Evolutionary conservation across 2,329 filamentous ascomycete genomes (phyloP).

Genomic region (Aspergillus cejpii): DNA sequence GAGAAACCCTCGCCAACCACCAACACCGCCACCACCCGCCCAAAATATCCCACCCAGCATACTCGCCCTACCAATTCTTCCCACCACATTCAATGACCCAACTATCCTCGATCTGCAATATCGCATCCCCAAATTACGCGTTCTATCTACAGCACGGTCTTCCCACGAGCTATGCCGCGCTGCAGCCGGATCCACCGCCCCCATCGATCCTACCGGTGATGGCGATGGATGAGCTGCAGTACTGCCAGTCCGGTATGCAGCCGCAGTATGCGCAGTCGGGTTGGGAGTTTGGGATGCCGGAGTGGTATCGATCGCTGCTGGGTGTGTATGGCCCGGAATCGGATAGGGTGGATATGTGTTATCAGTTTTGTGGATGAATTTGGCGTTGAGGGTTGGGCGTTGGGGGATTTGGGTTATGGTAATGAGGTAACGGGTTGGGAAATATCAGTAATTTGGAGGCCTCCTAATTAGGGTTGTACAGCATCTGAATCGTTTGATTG

Average conservation of each 20-base stretch:
- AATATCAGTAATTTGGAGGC: no score
- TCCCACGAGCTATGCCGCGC: not conserved
- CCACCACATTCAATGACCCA: not conserved
- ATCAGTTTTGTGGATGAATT: not conserved
- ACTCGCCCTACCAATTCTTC: not conserved
- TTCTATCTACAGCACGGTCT: not conserved
- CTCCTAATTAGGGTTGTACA: no score
- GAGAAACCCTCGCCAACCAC: slow-evolving; percentile 38
- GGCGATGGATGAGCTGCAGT: not conserved
- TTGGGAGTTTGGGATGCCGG: not conserved
- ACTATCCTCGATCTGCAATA: not conserved
- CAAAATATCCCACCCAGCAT: slow-evolving; percentile 23
- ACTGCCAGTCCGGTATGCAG: not conserved
- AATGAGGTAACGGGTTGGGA: no score
- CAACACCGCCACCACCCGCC: slow-evolving; percentile 35
- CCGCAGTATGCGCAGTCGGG: not conserved
- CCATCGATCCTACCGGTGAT: not conserved
- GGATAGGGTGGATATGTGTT: not conserved
- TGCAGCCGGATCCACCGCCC: not conserved
- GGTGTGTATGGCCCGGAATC: not conserved
- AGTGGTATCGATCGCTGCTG: not conserved
- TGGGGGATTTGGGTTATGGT: no score
- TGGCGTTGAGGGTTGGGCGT: no score
- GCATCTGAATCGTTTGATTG: no score
- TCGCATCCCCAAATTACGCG: not conserved